A percentile compares a stretch with the other conserved stretches of the same genome.
Conservation (phyloP, 192 early-diverging fungal species). For the Coemansia sp. region DNA sequence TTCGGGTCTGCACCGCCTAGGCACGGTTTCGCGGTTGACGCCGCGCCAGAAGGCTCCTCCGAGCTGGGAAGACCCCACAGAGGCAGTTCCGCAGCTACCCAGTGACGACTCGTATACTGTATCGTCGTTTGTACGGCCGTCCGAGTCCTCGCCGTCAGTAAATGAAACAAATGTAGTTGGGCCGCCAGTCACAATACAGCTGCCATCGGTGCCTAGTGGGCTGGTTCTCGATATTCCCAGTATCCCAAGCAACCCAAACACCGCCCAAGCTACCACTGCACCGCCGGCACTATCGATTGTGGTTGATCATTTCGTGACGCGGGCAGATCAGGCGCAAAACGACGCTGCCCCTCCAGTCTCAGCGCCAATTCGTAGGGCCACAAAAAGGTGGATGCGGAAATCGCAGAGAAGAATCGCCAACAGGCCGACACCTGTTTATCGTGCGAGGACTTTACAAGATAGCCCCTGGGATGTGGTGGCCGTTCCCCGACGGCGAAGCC, state of each 20-base stretch:
- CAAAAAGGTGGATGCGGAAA: conserved; percentile 8
- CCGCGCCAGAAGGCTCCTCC: conserved; percentile 2
- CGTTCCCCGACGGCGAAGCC: conserved; percentile 15
- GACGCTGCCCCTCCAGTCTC: neutral
- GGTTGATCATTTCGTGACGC: conserved; percentile 10
- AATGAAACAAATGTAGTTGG: neutral
- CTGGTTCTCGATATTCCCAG: neutral
- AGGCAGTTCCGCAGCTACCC: neutral
- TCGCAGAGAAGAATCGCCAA: neutral
- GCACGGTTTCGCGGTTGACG: conserved; percentile 11
- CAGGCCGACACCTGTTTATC: conserved; percentile 10
- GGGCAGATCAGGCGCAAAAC: neutral
- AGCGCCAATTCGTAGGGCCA: conserved; percentile 5
- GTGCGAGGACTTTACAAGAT: conserved; percentile 23
- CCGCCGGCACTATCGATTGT: neutral
- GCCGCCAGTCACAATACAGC: neutral
- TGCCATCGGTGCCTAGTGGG: neutral
- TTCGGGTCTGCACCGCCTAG: conserved; percentile 19
- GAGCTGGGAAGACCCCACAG: neutral
- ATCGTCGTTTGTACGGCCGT: conserved; percentile 3
- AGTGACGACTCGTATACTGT: conserved; percentile 10
- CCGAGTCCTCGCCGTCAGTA: neutral
- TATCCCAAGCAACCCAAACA: neutral
- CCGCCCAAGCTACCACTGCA: neutral
- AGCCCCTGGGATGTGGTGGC: conserved; percentile 35